These are phyloP conservation scores for Radiomyces spectabilis DNA, from an alignment of 192 early-diverging fungal species.

Conservation along the genomic window DNA sequence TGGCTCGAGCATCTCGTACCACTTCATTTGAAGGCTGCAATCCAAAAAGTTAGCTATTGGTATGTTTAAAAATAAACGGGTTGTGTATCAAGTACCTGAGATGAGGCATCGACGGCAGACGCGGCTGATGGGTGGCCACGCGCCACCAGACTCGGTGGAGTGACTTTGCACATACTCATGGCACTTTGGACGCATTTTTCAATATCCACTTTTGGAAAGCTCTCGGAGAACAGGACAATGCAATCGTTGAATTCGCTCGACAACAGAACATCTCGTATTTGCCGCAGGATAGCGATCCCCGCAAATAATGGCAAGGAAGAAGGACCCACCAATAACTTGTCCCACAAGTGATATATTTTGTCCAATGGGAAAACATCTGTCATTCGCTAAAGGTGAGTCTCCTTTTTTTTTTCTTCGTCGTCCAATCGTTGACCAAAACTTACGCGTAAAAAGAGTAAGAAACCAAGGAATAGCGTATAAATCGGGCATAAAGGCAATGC, in stretches of 20 bases:
- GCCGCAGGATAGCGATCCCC: conserved; percentile 62
- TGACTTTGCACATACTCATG: conserved; percentile 56
- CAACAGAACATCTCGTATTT: conserved; percentile 55
- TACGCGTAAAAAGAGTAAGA: conserved; percentile 76
- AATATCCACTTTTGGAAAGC: conserved; percentile 64
- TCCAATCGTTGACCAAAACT: too few species aligned
- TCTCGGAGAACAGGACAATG: conserved; percentile 37
- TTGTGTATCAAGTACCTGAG: too few species aligned
- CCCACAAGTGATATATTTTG: conserved; percentile 77
- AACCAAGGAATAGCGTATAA: conserved; percentile 81
- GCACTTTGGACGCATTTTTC: conserved; percentile 60
- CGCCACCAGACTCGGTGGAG: conserved; percentile 51
- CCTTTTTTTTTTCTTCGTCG: too few species aligned
- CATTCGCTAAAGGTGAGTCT: not conserved
- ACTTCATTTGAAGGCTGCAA: too few species aligned
- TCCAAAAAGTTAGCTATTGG: too few species aligned
- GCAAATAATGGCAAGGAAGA: conserved; percentile 57
- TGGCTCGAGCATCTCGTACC: too few species aligned
- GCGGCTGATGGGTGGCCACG: conserved; percentile 14
- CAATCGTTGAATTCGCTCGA: conserved; percentile 64
- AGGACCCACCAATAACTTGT: conserved; percentile 61
- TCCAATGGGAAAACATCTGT: conserved; percentile 76
- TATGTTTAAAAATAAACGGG: too few species aligned
- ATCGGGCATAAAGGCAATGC: conserved; percentile 58
- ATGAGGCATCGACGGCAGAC: not conserved